Conservation (phyloP, 306 rosid species). For the Cucurbita argyrosperma region DNA sequence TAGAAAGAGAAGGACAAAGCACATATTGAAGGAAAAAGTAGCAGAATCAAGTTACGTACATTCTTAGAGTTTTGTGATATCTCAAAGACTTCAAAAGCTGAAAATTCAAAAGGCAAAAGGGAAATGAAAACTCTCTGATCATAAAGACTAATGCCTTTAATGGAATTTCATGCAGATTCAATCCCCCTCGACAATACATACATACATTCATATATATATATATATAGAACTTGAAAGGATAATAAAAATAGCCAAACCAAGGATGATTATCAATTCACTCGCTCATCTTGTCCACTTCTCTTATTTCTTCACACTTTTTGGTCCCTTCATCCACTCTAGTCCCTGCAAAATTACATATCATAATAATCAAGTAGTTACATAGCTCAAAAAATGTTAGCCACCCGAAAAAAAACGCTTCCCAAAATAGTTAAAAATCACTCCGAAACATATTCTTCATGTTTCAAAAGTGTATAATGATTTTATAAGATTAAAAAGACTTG, state of each 20-base stretch:
- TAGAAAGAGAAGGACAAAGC: background rate
- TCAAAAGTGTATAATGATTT: too few species aligned
- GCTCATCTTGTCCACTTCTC: background rate
- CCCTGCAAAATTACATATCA: background rate
- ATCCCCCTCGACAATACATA: background rate
- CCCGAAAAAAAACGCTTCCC: too few species aligned
- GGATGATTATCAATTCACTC: too few species aligned
- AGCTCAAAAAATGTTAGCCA: too few species aligned
- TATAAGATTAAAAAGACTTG: too few species aligned
- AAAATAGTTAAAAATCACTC: too few species aligned
- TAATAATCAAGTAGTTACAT: too few species aligned
- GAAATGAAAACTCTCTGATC: conserved; percentile 1
- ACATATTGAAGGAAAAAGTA: background rate
- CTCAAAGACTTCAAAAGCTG: background rate
- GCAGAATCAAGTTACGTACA: background rate
- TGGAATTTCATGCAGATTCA: background rate
- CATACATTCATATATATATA: background rate
- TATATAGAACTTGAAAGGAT: too few species aligned
- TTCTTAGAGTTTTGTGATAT: background rate
- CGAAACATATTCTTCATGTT: too few species aligned
- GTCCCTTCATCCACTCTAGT: background rate
- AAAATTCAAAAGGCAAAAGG: background rate
- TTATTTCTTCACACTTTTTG: background rate
- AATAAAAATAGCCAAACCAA: too few species aligned
- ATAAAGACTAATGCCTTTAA: background rate